A percentile compares a stretch with the other conserved stretches of the same genome.
These are phyloP conservation scores for Mortierella sp. DNA, from an alignment of 371 early-diverging fungal genomes.

Conservation along the genomic window DNA sequence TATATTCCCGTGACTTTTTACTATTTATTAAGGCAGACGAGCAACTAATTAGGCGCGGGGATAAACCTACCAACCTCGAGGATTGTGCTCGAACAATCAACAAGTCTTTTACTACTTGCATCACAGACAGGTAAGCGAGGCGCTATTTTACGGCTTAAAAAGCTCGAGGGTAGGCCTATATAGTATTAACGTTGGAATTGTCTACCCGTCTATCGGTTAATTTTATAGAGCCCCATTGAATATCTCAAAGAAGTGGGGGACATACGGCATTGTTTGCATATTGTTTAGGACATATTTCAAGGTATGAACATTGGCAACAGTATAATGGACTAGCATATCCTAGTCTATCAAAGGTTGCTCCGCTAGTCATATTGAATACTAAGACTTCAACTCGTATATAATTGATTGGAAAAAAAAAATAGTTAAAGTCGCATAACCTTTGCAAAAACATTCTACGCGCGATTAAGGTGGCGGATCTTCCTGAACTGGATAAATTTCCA, in stretches of 20 bases:
- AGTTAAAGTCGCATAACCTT: constrained; percentile 84
- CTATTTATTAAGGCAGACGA: constrained; percentile 68
- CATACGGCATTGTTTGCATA: constrained; percentile 85
- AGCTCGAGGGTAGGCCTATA: too few species aligned
- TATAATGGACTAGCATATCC: neutral
- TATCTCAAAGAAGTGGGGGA: constrained; percentile 91
- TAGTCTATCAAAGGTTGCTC: too few species aligned
- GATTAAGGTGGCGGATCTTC: constrained; percentile 79
- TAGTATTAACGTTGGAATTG: too few species aligned
- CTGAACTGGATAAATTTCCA: constrained; percentile 80
- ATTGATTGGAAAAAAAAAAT: neutral
- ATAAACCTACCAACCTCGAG: constrained; percentile 73
- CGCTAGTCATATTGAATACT: too few species aligned
- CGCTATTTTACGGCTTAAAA: neutral
- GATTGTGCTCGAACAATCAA: constrained; percentile 89
- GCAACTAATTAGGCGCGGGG: constrained; percentile 56
- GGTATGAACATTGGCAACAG: constrained; percentile 57
- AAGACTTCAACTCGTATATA: too few species aligned
- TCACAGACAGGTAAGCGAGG: constrained; percentile 81
- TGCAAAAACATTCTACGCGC: constrained; percentile 88
- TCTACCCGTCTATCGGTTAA: neutral
- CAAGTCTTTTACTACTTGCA: constrained; percentile 87
- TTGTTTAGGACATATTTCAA: constrained; percentile 88
- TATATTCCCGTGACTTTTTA: neutral
- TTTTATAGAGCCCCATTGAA: constrained; percentile 57